These are phyloP conservation scores for Nicotiana benthamiana DNA, from an alignment of 257 asterid species.

Conservation along the genomic window DNA sequence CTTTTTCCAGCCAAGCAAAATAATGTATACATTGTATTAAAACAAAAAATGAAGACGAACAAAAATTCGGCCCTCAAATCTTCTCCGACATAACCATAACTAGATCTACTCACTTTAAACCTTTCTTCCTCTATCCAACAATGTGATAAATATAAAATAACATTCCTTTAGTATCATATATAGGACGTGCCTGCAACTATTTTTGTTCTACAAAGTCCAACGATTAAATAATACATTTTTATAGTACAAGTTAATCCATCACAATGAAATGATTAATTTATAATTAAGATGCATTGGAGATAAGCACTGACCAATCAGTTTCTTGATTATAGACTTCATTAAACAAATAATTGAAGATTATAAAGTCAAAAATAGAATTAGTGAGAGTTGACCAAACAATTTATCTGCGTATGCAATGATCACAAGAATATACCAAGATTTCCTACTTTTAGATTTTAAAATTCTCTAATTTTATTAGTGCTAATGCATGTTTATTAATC, in stretches of 20 bases:
- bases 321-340: not conserved
- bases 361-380: not conserved
- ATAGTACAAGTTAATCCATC: not conserved
- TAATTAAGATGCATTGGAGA: not conserved
- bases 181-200: constrained; percentile 2
- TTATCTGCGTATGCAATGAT: not conserved
- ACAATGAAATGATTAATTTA: not conserved
- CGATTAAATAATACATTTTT: not conserved
- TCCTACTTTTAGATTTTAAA: not conserved
- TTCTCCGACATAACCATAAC: too few relatives aligned
- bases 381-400: not conserved
- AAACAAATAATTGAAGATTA: not conserved
- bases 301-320: not conserved
- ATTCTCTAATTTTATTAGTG: not conserved
- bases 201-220: not conserved
- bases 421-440: not conserved
- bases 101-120: too few relatives aligned
- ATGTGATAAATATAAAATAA: not conserved
- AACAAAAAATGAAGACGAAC: too few relatives aligned
- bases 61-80: too few relatives aligned
- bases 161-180: not conserved
- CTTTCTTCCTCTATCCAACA: too few relatives aligned
- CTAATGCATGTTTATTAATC: constrained; percentile 5
- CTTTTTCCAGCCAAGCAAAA: too few relatives aligned
- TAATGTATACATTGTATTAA: too few relatives aligned